Conservation (phyloP, 768 basidiomycete genomes). For the Paxillus ammoniavirescens region DNA sequence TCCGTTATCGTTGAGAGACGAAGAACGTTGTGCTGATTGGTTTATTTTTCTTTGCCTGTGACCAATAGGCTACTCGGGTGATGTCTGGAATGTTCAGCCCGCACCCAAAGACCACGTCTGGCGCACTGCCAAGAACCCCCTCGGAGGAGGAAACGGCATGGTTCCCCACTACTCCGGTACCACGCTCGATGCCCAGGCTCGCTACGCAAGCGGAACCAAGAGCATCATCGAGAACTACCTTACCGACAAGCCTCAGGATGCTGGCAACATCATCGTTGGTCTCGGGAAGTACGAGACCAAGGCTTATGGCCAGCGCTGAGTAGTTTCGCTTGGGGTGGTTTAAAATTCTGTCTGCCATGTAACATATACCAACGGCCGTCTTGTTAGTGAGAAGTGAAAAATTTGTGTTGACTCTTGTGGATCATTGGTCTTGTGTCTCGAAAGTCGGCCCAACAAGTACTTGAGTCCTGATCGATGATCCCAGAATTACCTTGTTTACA, state of each 20-base stretch:
- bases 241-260: slow-evolving; percentile 60
- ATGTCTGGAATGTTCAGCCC: slow-evolving; percentile 89
- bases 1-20: not conserved
- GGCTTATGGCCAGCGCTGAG: slow-evolving; percentile 37
- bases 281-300: slow-evolving; percentile 53
- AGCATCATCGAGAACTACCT: slow-evolving; percentile 74
- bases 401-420: not conserved
- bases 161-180: slow-evolving; percentile 87
- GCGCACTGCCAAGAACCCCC: slow-evolving; percentile 79
- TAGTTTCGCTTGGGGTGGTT: not conserved
- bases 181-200: slow-evolving; percentile 84
- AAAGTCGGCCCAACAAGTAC: too few species aligned
- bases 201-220: slow-evolving; percentile 75
- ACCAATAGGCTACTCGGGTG: slow-evolving; percentile 38
- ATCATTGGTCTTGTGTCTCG: too few species aligned
- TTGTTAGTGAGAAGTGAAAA: not conserved
- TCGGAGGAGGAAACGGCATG: slow-evolving; percentile 88
- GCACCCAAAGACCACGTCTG: slow-evolving; percentile 84
- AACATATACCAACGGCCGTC: not conserved
- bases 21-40: not conserved
- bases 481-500: too few species aligned
- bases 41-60: not conserved
- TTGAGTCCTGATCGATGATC: too few species aligned
- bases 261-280: slow-evolving; percentile 79
- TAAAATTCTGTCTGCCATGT: not conserved